Evolutionary conservation across 345 rosid genomes (phyloP), one percentile per base, ranked within the genome.

Genomic region (Eucalyptus erythrocorys): DNA sequence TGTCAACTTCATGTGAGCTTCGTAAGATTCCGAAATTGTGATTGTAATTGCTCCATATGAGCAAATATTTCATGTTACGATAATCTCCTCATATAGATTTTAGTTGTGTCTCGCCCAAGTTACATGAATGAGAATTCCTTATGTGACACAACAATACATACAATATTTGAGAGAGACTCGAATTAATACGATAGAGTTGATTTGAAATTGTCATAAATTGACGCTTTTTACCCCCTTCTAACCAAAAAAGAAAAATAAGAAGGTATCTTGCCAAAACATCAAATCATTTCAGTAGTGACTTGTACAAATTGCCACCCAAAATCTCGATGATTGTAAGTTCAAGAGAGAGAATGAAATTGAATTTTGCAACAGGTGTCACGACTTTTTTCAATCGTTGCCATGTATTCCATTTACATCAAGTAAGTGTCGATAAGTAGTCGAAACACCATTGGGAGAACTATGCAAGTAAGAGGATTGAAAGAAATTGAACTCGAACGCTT

Each of bases 171-270:
- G 43, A 34, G 43, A 34, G 43, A 34, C 24, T 17, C 0, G 2
- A 68, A 68, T 32, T 2, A 2, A 66, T 66, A 66, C 0, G 1
- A 68, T 32, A 8, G 1, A 32, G 0, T 34, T 17, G 4, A 68
- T 68, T 68, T 1, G 4, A 34, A 32, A 1, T 0, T 17, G 3
- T 32, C 2, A 1, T 10, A 34, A 34, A 68, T 34, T 34, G 42
- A 68, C 0, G 0, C 6, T 32, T 68, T 16, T 34, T 5, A 68
- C 2, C 1, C 1, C 21, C 34, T 30, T 30, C 16, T 30, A 61
- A 27, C 34, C 13, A 61, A 3, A 6, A 4, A 2, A 15, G 1
- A 24, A 26, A 5, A 11, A 57, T 0, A 24, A 11, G 6, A 5
- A 2, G 1, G 30, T 9, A 61, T 13, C 30, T 30, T 13, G 32